Evolutionary conservation across 768 basidiomycete species (phyloP).

Genomic region (Kwoniella dejecticola): DNA sequence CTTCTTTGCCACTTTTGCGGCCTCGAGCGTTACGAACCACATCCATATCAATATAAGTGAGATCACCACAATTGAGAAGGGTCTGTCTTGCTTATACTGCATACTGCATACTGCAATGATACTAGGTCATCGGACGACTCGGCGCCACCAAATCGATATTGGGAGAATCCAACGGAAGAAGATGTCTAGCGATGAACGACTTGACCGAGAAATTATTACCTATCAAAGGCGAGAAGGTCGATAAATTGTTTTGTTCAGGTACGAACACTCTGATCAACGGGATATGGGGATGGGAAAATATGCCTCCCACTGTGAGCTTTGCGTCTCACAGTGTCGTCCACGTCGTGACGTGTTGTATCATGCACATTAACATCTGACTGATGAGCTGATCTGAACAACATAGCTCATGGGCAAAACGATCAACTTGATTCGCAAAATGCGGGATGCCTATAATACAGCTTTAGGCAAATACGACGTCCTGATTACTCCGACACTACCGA

Average conservation of each 20-base stretch:
- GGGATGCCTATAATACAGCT: not conserved
- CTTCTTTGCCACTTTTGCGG: slow-evolving; percentile 2
- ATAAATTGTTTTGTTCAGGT: slow-evolving; percentile 41
- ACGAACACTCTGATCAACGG: slow-evolving; percentile 34
- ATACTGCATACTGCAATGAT: too few species aligned
- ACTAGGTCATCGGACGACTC: slow-evolving; percentile 33
- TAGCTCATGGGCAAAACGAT: not conserved
- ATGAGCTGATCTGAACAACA: too few species aligned
- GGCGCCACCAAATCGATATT: slow-evolving; percentile 27
- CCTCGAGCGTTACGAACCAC: too few species aligned
- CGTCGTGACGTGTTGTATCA: too few species aligned
- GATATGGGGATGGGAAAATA: slow-evolving; percentile 27
- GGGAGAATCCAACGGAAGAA: slow-evolving; percentile 39
- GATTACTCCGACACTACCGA: not conserved
- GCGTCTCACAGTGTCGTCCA: too few species aligned
- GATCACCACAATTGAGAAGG: too few species aligned
- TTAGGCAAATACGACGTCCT: slow-evolving; percentile 1
- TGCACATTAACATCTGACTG: too few species aligned
- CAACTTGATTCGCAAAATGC: not conserved
- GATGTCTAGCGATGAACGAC: slow-evolving; percentile 56
- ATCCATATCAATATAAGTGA: too few species aligned
- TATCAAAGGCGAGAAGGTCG: slow-evolving; percentile 48
- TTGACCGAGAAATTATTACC: slow-evolving; percentile 50
- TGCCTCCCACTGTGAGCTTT: slow-evolving; percentile 21
- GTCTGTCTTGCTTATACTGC: too few species aligned